Percentiles rank a stretch among this genome's conserved stretches.
phyloP scores from a whole-genome alignment of 1,284 basidiomycete genomes.

The Sanghuangporus baumii region DNA sequence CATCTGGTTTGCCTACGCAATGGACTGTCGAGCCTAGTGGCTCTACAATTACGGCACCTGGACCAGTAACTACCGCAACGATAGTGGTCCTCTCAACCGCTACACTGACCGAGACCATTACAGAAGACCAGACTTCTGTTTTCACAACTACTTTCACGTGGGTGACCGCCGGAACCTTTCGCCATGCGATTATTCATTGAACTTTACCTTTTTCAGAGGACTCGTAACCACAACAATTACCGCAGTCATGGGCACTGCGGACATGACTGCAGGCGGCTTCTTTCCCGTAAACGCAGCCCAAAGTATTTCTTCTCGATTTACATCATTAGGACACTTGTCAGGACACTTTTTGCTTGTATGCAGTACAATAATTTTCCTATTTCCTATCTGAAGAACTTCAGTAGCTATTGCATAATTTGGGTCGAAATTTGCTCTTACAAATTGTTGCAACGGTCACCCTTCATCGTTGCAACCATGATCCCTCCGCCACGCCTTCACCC shows the following conservation, averaged over 20 bases:
- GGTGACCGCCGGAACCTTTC: background rate
- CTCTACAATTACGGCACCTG: constrained; percentile 8
- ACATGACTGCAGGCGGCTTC: constrained; percentile 16
- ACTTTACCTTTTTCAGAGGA: background rate
- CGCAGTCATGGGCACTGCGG: constrained; percentile 14
- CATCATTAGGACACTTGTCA: background rate
- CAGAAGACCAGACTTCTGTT: background rate
- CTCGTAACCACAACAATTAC: constrained; percentile 14
- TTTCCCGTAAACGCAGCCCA: constrained; percentile 15
- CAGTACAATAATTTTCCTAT: background rate
- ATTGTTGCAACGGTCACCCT: background rate
- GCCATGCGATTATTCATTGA: background rate
- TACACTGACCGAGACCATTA: constrained; percentile 9
- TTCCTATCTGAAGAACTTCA: background rate
- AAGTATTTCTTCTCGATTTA: background rate
- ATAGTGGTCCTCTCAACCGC: constrained; percentile 12
- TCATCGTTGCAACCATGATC: constrained; percentile 32
- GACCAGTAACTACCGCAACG: constrained; percentile 13
- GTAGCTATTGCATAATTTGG: background rate
- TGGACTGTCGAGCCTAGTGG: constrained; percentile 17
- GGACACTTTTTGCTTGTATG: background rate
- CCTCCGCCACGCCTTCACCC: constrained; percentile 77
- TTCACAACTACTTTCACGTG: constrained; percentile 11
- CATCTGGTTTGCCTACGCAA: constrained; percentile 17
- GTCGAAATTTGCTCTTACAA: background rate